Base-by-base conservation (phyloP, 441 rosid species). In the Pelargonium citronellum region DNA sequence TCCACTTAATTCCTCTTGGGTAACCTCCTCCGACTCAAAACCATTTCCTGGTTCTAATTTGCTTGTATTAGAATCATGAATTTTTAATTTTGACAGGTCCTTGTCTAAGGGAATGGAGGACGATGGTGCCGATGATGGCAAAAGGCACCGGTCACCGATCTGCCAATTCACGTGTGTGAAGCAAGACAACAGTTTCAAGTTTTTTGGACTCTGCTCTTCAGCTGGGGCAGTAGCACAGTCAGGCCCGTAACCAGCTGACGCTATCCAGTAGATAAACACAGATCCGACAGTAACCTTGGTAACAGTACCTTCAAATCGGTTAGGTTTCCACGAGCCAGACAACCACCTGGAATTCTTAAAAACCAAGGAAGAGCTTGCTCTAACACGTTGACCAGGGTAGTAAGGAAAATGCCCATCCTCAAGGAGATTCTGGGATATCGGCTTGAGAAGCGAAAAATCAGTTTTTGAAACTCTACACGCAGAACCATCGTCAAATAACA, bases 301-400 rank as follows among this genome's bases (percentile, higher is more conserved):
- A 62, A 95, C 97, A 66, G 95, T 95, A 69, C 98, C 99, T 84
- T 92, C 98, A 77, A 91, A 79, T 64, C 92, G 82, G 76, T 82
- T 88, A 27, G 96, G 85, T 84, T 85, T 95, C 98, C 98, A 91
- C 76, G 85, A 73, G 71, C 98, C 99, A 73, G 87, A 81, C 73
- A 87, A 74, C 96, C 96, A 95, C 71, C 95, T 82, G 13, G 93
- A 84, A 78, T 82, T 87, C 84, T 87, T 92, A 72, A 87, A 91
- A 71, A 91, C 80, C 1, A 97, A 89, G 9, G 97, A 91, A 68
- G 97, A 89, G 74, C 76, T 86, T 34, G 96, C 99, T 78, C 73
- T 89, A 66, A 95, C 99, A 27, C 92, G 96, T 83, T 92, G 99
- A 60, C 99, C 98, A 37, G 98, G 97, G 75, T 92, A 80, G 81